Evolutionary conservation across 2,329 filamentous ascomycete species (phyloP).

Genomic region (Claviceps monticola): DNA sequence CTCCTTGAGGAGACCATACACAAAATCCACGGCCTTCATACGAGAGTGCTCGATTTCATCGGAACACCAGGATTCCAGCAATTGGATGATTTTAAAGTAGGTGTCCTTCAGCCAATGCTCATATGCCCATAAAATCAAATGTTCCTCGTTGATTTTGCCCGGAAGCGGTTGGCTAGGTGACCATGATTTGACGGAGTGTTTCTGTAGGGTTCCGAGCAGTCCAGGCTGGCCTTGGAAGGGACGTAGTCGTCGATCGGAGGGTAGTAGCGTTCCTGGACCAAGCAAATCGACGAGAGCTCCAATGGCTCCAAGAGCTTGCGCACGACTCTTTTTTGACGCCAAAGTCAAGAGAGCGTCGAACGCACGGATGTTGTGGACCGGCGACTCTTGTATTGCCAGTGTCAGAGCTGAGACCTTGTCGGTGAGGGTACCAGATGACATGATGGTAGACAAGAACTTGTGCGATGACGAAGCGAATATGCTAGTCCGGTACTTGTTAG

Average conservation of each 20-base stretch:
- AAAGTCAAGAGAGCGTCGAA: conserved; percentile 72
- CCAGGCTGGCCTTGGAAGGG: conserved; percentile 69
- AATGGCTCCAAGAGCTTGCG: conserved; percentile 83
- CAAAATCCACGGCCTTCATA: conserved; percentile 74
- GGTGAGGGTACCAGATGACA: conserved; percentile 88
- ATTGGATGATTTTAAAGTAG: conserved; percentile 86
- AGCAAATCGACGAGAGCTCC: conserved; percentile 89
- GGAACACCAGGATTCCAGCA: conserved; percentile 83
- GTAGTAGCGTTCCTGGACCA: conserved; percentile 74
- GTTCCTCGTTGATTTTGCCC: conserved; percentile 55
- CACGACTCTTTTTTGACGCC: conserved; percentile 86
- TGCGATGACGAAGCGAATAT: conserved; percentile 72
- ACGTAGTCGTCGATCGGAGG: conserved; percentile 65
- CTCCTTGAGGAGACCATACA: conserved; percentile 82
- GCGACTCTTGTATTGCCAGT: conserved; percentile 88
- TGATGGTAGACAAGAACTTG: conserved; percentile 94
- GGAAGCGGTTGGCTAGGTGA: conserved; percentile 56
- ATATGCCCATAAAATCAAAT: conserved; percentile 79
- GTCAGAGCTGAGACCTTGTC: conserved; percentile 96
- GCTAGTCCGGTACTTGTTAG: conserved; percentile 58
- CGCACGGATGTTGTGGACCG: conserved; percentile 79
- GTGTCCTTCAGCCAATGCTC: conserved; percentile 92
- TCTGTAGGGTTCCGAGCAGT: conserved; percentile 57
- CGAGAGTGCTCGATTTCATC: conserved; percentile 94
- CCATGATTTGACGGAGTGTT: conserved; percentile 46